These are phyloP conservation scores for Lactifluus pinguis DNA, from an alignment of 768 basidiomycete species.

Conservation along the genomic window DNA sequence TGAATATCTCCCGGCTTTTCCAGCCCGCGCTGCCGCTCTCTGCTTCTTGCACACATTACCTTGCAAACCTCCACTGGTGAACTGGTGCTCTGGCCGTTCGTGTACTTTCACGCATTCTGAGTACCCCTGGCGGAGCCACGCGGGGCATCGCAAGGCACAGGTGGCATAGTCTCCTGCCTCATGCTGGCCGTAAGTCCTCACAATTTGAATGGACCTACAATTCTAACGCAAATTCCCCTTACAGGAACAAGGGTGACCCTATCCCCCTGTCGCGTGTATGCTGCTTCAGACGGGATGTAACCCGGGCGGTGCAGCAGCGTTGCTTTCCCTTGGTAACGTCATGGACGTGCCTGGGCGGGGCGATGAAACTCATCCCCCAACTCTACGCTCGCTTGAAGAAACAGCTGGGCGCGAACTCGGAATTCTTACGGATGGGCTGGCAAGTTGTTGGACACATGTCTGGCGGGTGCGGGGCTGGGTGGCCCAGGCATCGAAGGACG, in stretches of 20 bases:
- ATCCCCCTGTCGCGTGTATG: constrained; percentile 43
- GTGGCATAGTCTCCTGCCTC: constrained; percentile 12
- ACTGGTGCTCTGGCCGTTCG: constrained; percentile 53
- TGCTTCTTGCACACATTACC: constrained; percentile 47
- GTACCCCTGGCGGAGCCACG: not conserved
- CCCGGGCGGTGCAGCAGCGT: constrained; percentile 67
- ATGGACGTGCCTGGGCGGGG: constrained; percentile 56
- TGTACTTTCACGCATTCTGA: constrained; percentile 56
- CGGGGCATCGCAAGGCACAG: constrained; percentile 10
- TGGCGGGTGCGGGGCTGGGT: constrained; percentile 29
- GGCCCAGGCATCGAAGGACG: constrained; percentile 3
- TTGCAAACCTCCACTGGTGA: constrained; percentile 47
- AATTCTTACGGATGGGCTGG: constrained; percentile 70
- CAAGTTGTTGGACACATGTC: constrained; percentile 69
- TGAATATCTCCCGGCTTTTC: constrained; percentile 71
- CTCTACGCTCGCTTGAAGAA: constrained; percentile 41
- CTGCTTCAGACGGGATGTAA: constrained; percentile 57
- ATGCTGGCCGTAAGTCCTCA: constrained; percentile 11
- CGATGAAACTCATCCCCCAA: constrained; percentile 36
- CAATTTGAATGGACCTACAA: no score
- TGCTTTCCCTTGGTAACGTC: constrained; percentile 55
- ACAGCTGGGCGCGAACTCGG: constrained; percentile 60
- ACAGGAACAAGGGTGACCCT: constrained; percentile 10
- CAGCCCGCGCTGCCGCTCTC: constrained; percentile 65
- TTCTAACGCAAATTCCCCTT: not conserved